Percentiles rank a stretch among this genome's conserved stretches.
phyloP scores from a whole-genome alignment of 306 rosid genomes.

The Lablab purpureus region DNA sequence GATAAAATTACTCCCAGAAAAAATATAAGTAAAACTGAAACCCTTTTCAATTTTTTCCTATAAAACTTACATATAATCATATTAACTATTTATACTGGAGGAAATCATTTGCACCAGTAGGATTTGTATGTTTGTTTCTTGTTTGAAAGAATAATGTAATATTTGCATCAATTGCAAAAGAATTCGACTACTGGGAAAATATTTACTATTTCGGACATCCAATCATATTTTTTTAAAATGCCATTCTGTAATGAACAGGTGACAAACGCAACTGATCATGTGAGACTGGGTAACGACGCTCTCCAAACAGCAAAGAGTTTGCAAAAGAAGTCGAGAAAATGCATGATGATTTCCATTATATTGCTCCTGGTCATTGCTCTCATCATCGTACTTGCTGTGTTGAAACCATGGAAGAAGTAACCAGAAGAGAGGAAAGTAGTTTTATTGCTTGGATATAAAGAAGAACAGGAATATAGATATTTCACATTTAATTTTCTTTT shows the following conservation, averaged over 20 bases:
- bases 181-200: background rate
- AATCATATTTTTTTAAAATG: constrained; percentile 21
- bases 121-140: background rate
- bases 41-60: background rate
- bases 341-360: constrained; percentile 82
- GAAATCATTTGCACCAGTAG: no score
- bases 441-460: background rate
- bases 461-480: background rate
- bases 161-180: background rate
- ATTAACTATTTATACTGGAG: background rate
- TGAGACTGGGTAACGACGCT: constrained; percentile 73
- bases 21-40: no score
- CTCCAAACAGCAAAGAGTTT: constrained; percentile 74
- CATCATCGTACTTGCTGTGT: constrained; percentile 65
- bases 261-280: constrained; percentile 83
- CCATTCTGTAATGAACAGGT: constrained; percentile 59
- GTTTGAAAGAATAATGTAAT: background rate
- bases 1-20: background rate
- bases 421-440: constrained; percentile 32
- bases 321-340: constrained; percentile 84
- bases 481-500: background rate
- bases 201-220: background rate
- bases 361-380: constrained; percentile 71
- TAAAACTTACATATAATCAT: background rate
- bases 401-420: constrained; percentile 83